Evolutionary conservation across 345 rosid species (phyloP).

Genomic region (Capsella bursapastoris): DNA sequence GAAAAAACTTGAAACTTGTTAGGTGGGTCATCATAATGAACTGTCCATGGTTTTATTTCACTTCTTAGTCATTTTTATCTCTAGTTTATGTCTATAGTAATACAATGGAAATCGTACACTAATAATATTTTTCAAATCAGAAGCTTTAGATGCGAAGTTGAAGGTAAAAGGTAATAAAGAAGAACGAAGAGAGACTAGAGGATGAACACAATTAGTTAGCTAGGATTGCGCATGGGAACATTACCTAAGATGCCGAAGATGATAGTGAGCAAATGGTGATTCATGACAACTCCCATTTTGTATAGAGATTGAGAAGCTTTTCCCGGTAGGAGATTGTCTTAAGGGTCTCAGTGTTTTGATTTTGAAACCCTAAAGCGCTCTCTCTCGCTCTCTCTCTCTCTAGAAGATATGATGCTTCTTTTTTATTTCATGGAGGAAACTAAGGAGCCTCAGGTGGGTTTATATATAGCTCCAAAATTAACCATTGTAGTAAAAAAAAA

Average conservation of each 20-base stretch:
- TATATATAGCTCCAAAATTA: conserved; percentile 48
- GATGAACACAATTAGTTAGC: neutral
- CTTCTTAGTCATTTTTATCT: neutral
- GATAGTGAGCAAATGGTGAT: conserved; percentile 48
- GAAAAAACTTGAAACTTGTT: conserved; percentile 24
- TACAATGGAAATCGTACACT: conserved; percentile 16
- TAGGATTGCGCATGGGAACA: neutral
- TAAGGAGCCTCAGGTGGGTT: conserved; percentile 35
- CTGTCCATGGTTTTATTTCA: conserved; percentile 6
- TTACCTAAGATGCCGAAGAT: conserved; percentile 82
- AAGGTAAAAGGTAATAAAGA: neutral
- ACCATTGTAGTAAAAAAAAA: conserved; percentile 34
- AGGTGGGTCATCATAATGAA: conserved; percentile 35
- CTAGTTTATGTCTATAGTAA: conserved; percentile 10
- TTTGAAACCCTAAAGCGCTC: conserved; percentile 46
- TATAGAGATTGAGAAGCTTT: conserved; percentile 19
- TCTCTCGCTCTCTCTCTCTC: conserved; percentile 30
- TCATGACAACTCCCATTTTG: conserved; percentile 48
- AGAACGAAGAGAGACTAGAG: neutral
- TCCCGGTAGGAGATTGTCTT: conserved; percentile 19
- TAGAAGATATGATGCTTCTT: conserved; percentile 21
- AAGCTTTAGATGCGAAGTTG: conserved; percentile 27
- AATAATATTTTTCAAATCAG: neutral
- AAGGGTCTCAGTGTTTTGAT: conserved; percentile 28
- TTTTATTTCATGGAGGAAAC: conserved; percentile 34